Evolutionary conservation across 129 eudicot genomes (phyloP).

Genomic region (Flaveria ramosissima): DNA sequence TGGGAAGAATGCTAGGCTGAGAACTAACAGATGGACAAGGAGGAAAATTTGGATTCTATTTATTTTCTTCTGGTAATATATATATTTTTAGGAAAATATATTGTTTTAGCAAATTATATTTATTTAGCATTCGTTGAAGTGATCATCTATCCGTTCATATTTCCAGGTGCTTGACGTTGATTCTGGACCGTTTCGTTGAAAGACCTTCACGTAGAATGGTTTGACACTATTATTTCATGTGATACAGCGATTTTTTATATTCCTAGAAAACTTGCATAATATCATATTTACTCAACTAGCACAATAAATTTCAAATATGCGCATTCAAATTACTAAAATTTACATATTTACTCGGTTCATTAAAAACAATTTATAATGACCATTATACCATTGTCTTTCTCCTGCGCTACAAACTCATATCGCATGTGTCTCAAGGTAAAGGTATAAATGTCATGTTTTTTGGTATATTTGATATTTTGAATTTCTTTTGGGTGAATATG

Average conservation of each 20-base stretch:
- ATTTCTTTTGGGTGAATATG: not conserved
- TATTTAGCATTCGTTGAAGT: not conserved
- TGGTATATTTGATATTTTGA: not conserved
- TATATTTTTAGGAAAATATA: slow-evolving; percentile 6
- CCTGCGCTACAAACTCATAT: not conserved
- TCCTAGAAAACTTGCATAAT: not conserved
- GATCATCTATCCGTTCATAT: slow-evolving; percentile 20
- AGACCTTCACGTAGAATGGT: slow-evolving; percentile 91
- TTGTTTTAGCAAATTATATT: not conserved
- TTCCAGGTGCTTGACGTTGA: slow-evolving; percentile 65
- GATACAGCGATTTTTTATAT: not conserved
- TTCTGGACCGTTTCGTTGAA: slow-evolving; percentile 69
- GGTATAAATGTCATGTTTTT: not conserved
- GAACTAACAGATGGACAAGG: slow-evolving; percentile 45
- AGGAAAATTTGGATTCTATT: slow-evolving; percentile 58
- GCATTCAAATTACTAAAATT: not conserved
- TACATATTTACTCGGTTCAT: not conserved
- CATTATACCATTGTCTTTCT: not conserved
- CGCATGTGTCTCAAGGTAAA: not conserved
- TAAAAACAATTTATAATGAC: not conserved
- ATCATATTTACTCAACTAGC: not conserved
- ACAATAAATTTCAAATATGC: not conserved
- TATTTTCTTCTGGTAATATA: slow-evolving; percentile 71
- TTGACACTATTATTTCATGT: slow-evolving; percentile 22
- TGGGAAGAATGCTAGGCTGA: slow-evolving; percentile 40